Evolutionary conservation across 257 asterid genomes (phyloP), one percentile per base, ranked within the genome.

Genomic region (Solanum chilense): DNA sequence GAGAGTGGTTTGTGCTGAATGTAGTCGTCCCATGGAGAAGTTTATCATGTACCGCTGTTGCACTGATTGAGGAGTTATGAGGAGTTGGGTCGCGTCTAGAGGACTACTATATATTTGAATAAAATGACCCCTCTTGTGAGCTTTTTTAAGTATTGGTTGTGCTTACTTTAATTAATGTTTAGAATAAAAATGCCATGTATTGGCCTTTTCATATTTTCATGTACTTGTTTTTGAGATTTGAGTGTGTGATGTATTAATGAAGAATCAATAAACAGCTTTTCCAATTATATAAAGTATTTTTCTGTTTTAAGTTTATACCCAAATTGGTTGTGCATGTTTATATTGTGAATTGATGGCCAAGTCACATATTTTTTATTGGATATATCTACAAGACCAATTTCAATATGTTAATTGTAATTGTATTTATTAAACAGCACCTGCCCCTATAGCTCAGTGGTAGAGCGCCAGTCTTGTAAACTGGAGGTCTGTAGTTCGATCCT

Each of bases 11-110:
- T 96, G 98, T 88, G 92, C 97, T 1, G 99, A 95, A 86, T 96
- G 98, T 42, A 90, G 95, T 60, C 94, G 93, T 73, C 84, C 82
- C 1, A 96, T 96, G 99, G 98, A 95, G 88, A 96, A 92, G 91
- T 96, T 87, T 86, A 92, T 94, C 82, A 92, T 95, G 97, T 96
- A 95, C 90, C 91, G 94, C 45, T 96, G 99, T 94, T 96, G 99
- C 95, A 86, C 74, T n/a, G 99, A 96, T 12, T 95, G 88, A 91
- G 25, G 21, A 77, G 42, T 15, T 29, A 69, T 29, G 41, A 4
- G 12, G 23, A 15, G 21, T 4, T 5, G 52, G 6, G 47, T 12
- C n/a, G 18, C 68, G 29, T 9, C 27, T 3, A 5, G 18, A 47
- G 66, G 84, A 47, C 27, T 3, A 3, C 3, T 20, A 5, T 80